A percentile compares a stretch with the other conserved stretches of the same genome.
phyloP scores from a whole-genome alignment of 192 early-diverging fungal genomes.

The Backusella macrospora region DNA sequence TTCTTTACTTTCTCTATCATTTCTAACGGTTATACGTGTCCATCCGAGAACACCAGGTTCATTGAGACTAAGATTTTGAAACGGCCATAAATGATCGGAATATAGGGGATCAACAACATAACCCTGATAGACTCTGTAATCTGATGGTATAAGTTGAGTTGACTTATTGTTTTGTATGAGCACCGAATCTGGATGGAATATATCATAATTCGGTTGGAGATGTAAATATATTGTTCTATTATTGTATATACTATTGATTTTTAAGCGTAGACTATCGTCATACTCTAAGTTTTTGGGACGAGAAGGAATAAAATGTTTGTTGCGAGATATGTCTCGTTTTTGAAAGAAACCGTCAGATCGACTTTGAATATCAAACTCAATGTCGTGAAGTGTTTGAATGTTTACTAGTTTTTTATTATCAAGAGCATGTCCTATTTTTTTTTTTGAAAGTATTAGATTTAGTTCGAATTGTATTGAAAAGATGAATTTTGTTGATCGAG shows the following conservation, averaged over 20 bases:
- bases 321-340: conserved; percentile 23
- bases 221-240: conserved; percentile 72
- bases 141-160: conserved; percentile 29
- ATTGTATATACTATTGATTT: conserved; percentile 33
- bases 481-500: no score
- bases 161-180: conserved; percentile 35
- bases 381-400: background rate
- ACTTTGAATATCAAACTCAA: conserved; percentile 24
- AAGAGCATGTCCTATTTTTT: background rate
- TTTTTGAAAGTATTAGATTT: no score
- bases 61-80: conserved; percentile 39
- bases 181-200: conserved; percentile 68
- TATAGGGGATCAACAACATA: conserved; percentile 42
- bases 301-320: conserved; percentile 15
- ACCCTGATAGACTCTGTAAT: conserved; percentile 59
- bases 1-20: conserved; percentile 39
- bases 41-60: conserved; percentile 57
- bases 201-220: conserved; percentile 72
- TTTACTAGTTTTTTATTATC: background rate
- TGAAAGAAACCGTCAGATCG: conserved; percentile 25
- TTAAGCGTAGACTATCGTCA: conserved; percentile 27
- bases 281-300: conserved; percentile 14
- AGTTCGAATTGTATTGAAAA: no score
- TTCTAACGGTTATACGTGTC: conserved; percentile 53
- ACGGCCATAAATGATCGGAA: conserved; percentile 23